Percentiles rank a stretch among this genome's conserved stretches.
These are phyloP conservation scores for Croton setiger DNA, from an alignment of 441 rosid genomes.

Conservation along the genomic window DNA sequence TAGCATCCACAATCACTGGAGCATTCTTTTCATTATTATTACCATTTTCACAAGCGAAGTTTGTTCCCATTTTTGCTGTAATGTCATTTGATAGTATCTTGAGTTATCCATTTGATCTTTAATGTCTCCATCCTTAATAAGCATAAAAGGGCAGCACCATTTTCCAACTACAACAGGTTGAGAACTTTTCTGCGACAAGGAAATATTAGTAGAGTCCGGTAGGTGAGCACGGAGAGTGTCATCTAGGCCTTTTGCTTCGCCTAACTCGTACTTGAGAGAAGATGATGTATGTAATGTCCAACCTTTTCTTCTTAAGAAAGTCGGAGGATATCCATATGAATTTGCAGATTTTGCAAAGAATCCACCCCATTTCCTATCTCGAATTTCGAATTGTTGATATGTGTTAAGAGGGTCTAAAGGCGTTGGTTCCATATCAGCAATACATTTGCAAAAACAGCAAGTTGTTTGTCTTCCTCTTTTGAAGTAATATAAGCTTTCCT, in stretches of 20 bases:
- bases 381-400: constrained; percentile 48
- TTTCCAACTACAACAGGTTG: constrained; percentile 36
- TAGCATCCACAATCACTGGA: constrained; percentile 30
- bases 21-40: background rate
- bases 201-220: constrained; percentile 30
- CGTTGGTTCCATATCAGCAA: constrained; percentile 33
- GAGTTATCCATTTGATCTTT: constrained; percentile 38
- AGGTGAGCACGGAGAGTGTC: constrained; percentile 30
- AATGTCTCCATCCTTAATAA: constrained; percentile 37
- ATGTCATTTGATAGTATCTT: constrained; percentile 44
- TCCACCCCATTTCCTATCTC: background rate
- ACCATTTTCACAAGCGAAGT: constrained; percentile 24
- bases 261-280: constrained; percentile 29
- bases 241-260: constrained; percentile 52
- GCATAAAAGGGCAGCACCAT: constrained; percentile 68
- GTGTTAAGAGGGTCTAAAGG: constrained; percentile 34
- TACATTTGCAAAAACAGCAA: constrained; percentile 36
- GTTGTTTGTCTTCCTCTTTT: constrained; percentile 47
- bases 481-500: constrained; percentile 45
- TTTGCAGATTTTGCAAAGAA: constrained; percentile 43
- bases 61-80: constrained; percentile 53
- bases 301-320: constrained; percentile 43
- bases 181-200: constrained; percentile 18
- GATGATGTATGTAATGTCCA: constrained; percentile 32
- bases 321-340: constrained; percentile 47